These are phyloP conservation scores for Avena eriantha DNA, from an alignment of 176 grass and related monocot species.

Conservation along the genomic window DNA sequence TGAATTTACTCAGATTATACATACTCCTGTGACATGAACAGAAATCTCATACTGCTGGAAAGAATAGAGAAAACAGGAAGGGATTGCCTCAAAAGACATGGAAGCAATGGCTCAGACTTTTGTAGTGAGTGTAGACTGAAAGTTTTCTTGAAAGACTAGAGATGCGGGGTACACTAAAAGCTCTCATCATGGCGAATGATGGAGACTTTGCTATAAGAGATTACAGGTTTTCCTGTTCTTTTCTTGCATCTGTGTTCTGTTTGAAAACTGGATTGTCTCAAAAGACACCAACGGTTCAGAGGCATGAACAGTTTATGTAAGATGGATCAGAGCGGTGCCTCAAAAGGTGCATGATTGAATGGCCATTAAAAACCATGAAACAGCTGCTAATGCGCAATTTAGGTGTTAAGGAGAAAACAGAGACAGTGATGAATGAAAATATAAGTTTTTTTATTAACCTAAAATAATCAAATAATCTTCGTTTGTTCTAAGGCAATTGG, in stretches of 20 bases:
- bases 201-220: neutral
- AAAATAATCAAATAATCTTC: too few relatives aligned
- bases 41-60: neutral
- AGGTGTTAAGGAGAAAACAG: neutral
- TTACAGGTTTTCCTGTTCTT: neutral
- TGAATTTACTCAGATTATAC: neutral
- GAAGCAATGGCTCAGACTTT: slow-evolving; percentile 13
- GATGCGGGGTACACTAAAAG: slow-evolving; percentile 5
- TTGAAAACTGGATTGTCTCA: neutral
- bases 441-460: too few relatives aligned
- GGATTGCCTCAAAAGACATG: neutral
- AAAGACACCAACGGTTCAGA: neutral
- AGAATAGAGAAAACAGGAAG: neutral
- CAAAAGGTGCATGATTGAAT: slow-evolving; percentile 30
- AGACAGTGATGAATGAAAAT: neutral
- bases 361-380: neutral
- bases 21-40: neutral
- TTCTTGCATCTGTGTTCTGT: neutral
- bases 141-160: slow-evolving; percentile 33
- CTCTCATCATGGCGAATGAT: slow-evolving; percentile 32
- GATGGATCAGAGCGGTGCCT: neutral
- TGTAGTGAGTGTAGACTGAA: neutral
- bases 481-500: too few relatives aligned
- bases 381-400: neutral
- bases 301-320: neutral